These are phyloP conservation scores for Rhodotorula sp. DNA, from an alignment of 1,284 basidiomycete genomes.

Conservation along the genomic window DNA sequence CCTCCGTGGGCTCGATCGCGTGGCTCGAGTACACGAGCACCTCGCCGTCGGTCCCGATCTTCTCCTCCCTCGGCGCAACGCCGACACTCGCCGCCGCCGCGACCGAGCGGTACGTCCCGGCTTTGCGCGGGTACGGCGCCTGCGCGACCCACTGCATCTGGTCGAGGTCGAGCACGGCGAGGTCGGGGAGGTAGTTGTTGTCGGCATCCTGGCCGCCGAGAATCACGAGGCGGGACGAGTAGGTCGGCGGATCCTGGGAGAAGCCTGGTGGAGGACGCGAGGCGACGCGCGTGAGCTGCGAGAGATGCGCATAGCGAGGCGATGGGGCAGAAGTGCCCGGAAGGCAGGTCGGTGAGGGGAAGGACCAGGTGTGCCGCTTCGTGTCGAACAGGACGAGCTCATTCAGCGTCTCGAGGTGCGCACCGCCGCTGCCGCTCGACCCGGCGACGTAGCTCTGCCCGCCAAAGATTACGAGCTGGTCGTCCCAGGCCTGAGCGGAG, in stretches of 20 bases:
- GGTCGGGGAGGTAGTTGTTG: slow-evolving; percentile 51
- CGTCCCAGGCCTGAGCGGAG: slow-evolving; percentile 83
- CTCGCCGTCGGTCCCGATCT: slow-evolving; percentile 4
- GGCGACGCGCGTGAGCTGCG: slow-evolving; percentile 45
- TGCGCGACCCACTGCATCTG: slow-evolving; percentile 72
- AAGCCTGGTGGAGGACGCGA: background rate
- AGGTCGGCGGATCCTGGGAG: background rate
- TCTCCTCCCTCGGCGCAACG: slow-evolving; percentile 20
- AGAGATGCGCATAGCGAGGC: slow-evolving; percentile 86
- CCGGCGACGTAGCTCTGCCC: slow-evolving; percentile 66
- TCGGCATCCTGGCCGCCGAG: slow-evolving; percentile 83
- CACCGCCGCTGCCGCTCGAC: background rate
- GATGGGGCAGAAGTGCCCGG: slow-evolving; percentile 59
- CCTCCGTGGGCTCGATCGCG: slow-evolving; percentile 10
- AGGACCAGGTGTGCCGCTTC: slow-evolving; percentile 63
- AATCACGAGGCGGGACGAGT: slow-evolving; percentile 58
- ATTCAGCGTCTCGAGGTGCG: slow-evolving; percentile 65
- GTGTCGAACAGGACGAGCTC: slow-evolving; percentile 84
- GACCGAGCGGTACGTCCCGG: slow-evolving; percentile 89
- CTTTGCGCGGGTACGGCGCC: slow-evolving; percentile 78
- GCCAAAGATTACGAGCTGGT: slow-evolving; percentile 84
- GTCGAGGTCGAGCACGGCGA: slow-evolving; percentile 79
- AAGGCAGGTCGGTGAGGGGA: slow-evolving; percentile 33
- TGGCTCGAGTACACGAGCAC: slow-evolving; percentile 13
- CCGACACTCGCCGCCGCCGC: slow-evolving; percentile 57